These are phyloP conservation scores for Entomortierella chlamydospora DNA, from an alignment of 192 early-diverging fungal species.

Conservation along the genomic window DNA sequence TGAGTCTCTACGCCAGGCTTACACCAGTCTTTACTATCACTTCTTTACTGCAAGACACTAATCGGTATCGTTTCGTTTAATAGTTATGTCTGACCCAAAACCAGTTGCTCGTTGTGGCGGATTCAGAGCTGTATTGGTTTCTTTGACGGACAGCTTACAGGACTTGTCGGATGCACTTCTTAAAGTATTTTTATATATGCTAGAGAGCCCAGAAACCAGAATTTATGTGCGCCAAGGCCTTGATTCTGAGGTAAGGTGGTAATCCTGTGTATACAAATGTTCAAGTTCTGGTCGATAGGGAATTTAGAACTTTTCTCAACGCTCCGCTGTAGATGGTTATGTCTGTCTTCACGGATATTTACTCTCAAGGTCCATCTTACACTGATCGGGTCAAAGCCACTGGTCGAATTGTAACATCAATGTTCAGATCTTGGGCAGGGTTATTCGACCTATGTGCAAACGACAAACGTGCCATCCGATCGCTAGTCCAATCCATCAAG, in stretches of 20 bases:
- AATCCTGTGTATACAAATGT: no score
- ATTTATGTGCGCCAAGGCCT: slow-evolving; percentile 77
- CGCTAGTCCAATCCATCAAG: slow-evolving; percentile 75
- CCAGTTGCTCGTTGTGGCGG: slow-evolving; percentile 72
- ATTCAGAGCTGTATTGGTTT: slow-evolving; percentile 74
- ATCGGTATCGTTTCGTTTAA: not conserved
- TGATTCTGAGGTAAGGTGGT: slow-evolving; percentile 75
- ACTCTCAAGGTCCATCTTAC: slow-evolving; percentile 67
- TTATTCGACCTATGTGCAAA: slow-evolving; percentile 81
- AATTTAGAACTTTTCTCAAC: not conserved
- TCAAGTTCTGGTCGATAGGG: no score
- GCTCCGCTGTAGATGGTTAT: slow-evolving; percentile 70
- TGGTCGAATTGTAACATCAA: slow-evolving; percentile 68
- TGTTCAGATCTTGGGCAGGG: slow-evolving; percentile 85
- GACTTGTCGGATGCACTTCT: slow-evolving; percentile 72
- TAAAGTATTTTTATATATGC: slow-evolving; percentile 73
- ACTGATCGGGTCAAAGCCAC: slow-evolving; percentile 76
- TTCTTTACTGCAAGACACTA: not conserved
- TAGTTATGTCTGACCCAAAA: slow-evolving; percentile 71
- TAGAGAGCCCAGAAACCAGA: slow-evolving; percentile 76
- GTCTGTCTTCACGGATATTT: slow-evolving; percentile 83
- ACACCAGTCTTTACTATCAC: not conserved
- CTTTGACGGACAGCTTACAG: slow-evolving; percentile 71
- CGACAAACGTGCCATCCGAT: slow-evolving; percentile 74
- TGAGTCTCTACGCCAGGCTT: slow-evolving; percentile 30